A percentile compares a stretch with the other conserved stretches of the same genome.
Evolutionary conservation across 805 yeast species (phyloP).

Genomic region (Saturnispora bothae): DNA sequence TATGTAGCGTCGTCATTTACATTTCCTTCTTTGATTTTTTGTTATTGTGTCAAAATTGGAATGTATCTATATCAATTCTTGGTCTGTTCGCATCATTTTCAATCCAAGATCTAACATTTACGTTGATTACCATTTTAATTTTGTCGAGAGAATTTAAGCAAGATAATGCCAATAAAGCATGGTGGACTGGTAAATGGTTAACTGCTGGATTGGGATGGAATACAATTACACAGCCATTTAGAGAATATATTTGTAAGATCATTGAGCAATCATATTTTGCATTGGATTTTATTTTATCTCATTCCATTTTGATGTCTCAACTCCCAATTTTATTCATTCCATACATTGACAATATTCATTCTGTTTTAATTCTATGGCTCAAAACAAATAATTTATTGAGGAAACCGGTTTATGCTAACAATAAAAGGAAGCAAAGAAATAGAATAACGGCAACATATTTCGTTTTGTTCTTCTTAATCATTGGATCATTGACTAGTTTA

Average conservation of each 20-base stretch:
- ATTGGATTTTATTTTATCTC: constrained; percentile 78
- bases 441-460: constrained; percentile 26
- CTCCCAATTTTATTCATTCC: constrained; percentile 80
- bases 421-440: constrained; percentile 31
- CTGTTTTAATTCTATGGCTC: constrained; percentile 70
- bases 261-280: constrained; percentile 93
- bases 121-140: constrained; percentile 63
- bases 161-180: constrained; percentile 91
- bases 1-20: constrained; percentile 85
- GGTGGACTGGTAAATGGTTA: constrained; percentile 99
- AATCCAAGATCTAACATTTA: constrained; percentile 80
- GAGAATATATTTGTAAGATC: constrained; percentile 90
- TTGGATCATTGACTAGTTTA: constrained; percentile 24
- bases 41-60: constrained; percentile 96
- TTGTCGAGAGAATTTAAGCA: constrained; percentile 94
- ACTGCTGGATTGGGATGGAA: constrained; percentile 86
- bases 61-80: constrained; percentile 72
- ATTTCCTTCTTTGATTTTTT: constrained; percentile 81
- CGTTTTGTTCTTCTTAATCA: constrained; percentile 27
- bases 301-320: constrained; percentile 74
- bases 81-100: constrained; percentile 80
- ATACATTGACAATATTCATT: constrained; percentile 91
- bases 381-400: constrained; percentile 93
- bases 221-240: constrained; percentile 90
- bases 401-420: constrained; percentile 74